These are phyloP conservation scores for Scopulariopsis brevicaulis DNA, from an alignment of 2,329 filamentous ascomycete genomes.

Conservation along the genomic window DNA sequence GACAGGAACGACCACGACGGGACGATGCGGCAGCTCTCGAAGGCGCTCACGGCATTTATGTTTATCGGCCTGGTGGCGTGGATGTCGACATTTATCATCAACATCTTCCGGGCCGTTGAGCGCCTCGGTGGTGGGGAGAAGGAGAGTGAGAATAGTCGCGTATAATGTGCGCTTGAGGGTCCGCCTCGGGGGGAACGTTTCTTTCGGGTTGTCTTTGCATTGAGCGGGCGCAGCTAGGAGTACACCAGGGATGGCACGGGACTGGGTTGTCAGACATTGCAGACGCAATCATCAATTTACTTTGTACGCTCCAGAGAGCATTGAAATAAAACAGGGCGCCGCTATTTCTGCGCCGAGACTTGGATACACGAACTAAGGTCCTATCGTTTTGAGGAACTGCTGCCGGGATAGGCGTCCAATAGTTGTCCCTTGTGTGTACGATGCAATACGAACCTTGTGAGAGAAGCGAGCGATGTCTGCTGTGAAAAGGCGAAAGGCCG, in stretches of 20 bases:
- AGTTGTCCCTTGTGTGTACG: too few species aligned
- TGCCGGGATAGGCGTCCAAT: not conserved
- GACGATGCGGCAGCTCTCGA: conserved; percentile 24
- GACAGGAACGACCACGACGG: conserved; percentile 1
- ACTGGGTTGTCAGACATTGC: not conserved
- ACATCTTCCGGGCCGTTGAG: conserved; percentile 60
- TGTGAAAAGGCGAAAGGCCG: too few species aligned
- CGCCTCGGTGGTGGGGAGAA: conserved; percentile 45
- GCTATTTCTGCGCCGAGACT: not conserved
- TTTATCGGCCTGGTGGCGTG: conserved; percentile 78
- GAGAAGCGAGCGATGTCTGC: too few species aligned
- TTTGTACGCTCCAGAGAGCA: not conserved
- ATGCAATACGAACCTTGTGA: too few species aligned
- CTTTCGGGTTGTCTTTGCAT: not conserved
- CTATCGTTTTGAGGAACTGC: not conserved
- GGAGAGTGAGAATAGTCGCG: conserved; percentile 14
- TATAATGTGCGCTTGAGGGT: not conserved
- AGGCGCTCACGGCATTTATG: conserved; percentile 66
- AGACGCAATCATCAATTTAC: not conserved
- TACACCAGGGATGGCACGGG: not conserved
- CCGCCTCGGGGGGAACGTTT: not conserved
- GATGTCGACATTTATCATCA: conserved; percentile 82
- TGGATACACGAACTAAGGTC: not conserved
- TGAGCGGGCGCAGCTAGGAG: not conserved
- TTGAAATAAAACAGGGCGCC: not conserved